Percentiles rank a stretch among this genome's conserved stretches.
Conservation (phyloP, 106 monocot genomes). For the Dioscorea zingiberensis region DNA sequence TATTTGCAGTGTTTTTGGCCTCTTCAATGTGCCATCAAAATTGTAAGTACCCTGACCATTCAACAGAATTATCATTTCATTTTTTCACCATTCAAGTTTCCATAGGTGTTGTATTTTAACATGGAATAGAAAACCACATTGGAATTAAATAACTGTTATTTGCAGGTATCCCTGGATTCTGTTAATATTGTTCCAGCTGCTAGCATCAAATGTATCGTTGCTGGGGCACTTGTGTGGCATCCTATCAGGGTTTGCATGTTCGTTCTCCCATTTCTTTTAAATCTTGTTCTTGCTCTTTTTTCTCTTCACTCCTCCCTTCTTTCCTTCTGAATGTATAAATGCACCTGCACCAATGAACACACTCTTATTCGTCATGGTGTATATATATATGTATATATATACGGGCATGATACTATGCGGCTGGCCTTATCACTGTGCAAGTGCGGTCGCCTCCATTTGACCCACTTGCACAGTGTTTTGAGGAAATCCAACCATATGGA, state of each 20-base stretch:
- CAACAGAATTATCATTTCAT: too few relatives aligned
- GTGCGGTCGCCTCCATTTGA: too few relatives aligned
- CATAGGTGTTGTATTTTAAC: too few relatives aligned
- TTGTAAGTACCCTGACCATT: neutral
- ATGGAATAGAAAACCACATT: neutral
- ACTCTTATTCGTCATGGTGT: neutral
- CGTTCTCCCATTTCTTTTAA: constrained; percentile 27
- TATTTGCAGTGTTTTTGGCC: constrained; percentile 88
- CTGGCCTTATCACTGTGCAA: too few relatives aligned
- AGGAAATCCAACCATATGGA: too few relatives aligned
- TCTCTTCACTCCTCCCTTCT: neutral
- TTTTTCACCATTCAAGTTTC: too few relatives aligned
- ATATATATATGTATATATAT: neutral
- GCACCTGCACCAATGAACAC: too few relatives aligned
- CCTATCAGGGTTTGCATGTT: constrained; percentile 97
- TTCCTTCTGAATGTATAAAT: neutral
- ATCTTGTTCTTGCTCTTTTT: constrained; percentile 5
- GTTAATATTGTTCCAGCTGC: constrained; percentile 81
- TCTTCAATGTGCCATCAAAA: constrained; percentile 92
- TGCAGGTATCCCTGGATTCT: constrained; percentile 94
- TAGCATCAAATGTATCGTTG: constrained; percentile 82
- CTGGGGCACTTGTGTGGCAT: constrained; percentile 96
- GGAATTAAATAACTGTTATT: neutral
- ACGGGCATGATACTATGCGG: too few relatives aligned
- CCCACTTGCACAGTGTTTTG: too few relatives aligned